Base-by-base conservation (phyloP, 495 filamentous ascomycete species). In the Aspergillus wentii region DNA sequence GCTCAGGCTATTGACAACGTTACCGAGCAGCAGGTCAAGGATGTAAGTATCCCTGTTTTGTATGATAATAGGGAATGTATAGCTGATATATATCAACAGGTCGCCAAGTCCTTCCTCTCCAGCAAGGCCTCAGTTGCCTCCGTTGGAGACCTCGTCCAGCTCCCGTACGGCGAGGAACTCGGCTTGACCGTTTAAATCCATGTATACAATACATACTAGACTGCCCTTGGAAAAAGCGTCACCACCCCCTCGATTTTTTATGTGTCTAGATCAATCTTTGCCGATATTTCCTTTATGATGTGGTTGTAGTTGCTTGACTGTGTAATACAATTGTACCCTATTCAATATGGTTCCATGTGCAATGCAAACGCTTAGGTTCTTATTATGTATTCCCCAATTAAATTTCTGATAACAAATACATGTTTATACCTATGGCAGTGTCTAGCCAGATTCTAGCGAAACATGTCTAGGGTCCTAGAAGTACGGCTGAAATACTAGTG, bases 81-180 rank as follows among this genome's bases (percentile, higher is more conserved):
- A 30, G 52, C 66, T 54, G 25, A 56, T 34, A 20, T 30, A n/a
- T 38, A n/a, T 20, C 36, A 36, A 22, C 51, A 96, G 92, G 78
- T 80, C 44, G 88, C 87, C 44, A 89, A 89, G 68, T 71, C 81
- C 49, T 74, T 95, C 53, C 74, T 97, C 35, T 81, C 87, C 25
- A 80, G 81, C 62, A 97, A 90, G 75, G 88, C 91, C 18, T 82
- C 88, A 25, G 82, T 95, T 40, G 81, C 85, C 36, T 73, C 85
- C 33, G 88, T 95, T 38, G 89, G 92, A 49, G 91, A 99, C 55
- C 69, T 97, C 41, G 78, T 83, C 66, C 71, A 85, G 51, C 75
- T 99, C 48, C 92, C 94, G 16, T 97, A 82, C 59, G 90, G 86
- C 38, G 88, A 91, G 69, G 91, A 97, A 50, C 70, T 99, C 53